These are phyloP conservation scores for Aspergillus fumigatiaffinis DNA, from an alignment of 2,329 filamentous ascomycete genomes.

Conservation along the genomic window DNA sequence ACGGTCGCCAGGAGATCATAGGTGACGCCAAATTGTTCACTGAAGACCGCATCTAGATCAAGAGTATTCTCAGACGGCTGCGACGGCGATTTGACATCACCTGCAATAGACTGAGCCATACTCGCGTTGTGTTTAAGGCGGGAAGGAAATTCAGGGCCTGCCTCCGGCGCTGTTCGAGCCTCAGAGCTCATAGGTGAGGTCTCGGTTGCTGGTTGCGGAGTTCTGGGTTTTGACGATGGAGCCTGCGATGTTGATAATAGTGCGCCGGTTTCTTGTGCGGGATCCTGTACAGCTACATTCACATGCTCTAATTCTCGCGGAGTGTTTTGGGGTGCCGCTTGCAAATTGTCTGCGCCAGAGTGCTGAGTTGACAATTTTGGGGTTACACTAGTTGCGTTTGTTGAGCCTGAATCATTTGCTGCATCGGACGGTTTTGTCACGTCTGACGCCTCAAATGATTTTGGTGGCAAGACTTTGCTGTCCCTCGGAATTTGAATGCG, in stretches of 20 bases:
- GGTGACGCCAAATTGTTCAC: constrained; percentile 19
- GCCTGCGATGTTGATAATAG: background rate
- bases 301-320: background rate
- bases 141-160: background rate
- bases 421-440: background rate
- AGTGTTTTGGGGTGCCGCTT: background rate
- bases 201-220: background rate
- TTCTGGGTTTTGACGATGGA: no score
- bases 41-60: constrained; percentile 15
- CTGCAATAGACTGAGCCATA: background rate
- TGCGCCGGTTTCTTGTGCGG: background rate
- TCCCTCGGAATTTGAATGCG: background rate
- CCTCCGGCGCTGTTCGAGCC: background rate
- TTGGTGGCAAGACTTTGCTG: background rate
- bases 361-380: background rate
- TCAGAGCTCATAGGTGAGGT: background rate
- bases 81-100: background rate
- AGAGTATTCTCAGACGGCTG: background rate
- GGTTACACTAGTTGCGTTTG: background rate
- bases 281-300: background rate
- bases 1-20: constrained; percentile 25
- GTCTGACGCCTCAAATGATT: background rate
- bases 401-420: background rate
- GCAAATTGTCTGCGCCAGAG: background rate
- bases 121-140: background rate